Evolutionary conservation across 2,329 filamentous ascomycete species (phyloP).

Genomic region (Colletotrichum melonis): DNA sequence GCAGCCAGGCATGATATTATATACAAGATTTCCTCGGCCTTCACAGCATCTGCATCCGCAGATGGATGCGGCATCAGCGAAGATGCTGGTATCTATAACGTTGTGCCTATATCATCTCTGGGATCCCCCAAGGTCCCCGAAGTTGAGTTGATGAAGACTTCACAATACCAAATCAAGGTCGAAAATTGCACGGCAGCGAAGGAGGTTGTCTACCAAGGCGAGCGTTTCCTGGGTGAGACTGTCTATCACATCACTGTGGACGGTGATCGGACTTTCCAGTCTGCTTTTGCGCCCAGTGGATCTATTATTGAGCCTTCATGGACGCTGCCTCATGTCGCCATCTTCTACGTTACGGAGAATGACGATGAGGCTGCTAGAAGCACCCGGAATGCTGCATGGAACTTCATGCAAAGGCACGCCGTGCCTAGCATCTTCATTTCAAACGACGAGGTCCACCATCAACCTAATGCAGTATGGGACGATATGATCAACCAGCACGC

Average conservation of each 20-base stretch:
- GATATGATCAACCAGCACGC: slow-evolving; percentile 54
- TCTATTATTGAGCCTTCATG: slow-evolving; percentile 55
- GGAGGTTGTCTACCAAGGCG: slow-evolving; percentile 41
- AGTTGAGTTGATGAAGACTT: slow-evolving; percentile 63
- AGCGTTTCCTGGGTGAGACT: slow-evolving; percentile 41
- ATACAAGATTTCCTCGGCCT: slow-evolving; percentile 60
- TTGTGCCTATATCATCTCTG: slow-evolving; percentile 62
- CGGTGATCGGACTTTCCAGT: slow-evolving; percentile 50
- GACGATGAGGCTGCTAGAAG: slow-evolving; percentile 51
- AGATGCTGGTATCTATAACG: slow-evolving; percentile 59
- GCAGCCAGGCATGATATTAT: slow-evolving; percentile 53
- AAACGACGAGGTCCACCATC: slow-evolving; percentile 52
- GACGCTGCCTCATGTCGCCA: slow-evolving; percentile 60
- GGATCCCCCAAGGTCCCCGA: slow-evolving; percentile 57
- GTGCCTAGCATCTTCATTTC: slow-evolving; percentile 62
- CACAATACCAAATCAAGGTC: slow-evolving; percentile 62
- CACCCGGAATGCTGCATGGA: slow-evolving; percentile 55
- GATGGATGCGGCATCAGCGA: slow-evolving; percentile 24
- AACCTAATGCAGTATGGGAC: slow-evolving; percentile 46
- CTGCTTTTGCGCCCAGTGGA: slow-evolving; percentile 48
- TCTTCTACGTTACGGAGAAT: slow-evolving; percentile 59
- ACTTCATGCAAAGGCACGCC: slow-evolving; percentile 58
- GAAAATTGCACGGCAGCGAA: slow-evolving; percentile 58
- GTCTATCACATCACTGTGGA: slow-evolving; percentile 54
- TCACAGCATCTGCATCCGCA: slow-evolving; percentile 52